These are phyloP conservation scores for Nematocida sp. DNA, from an alignment of 371 early-diverging fungal genomes.

Conservation along the genomic window DNA sequence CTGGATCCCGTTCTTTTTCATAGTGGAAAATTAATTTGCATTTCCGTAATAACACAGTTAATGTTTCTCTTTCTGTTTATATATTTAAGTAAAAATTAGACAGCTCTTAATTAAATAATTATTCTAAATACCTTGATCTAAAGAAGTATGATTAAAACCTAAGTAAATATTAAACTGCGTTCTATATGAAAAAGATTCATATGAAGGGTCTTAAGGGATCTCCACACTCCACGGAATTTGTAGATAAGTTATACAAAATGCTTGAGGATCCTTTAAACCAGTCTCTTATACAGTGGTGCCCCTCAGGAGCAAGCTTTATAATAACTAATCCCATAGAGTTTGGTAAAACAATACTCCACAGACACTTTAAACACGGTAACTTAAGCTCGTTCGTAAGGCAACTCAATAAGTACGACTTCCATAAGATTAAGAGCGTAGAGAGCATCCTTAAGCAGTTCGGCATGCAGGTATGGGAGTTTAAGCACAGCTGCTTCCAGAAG, in stretches of 20 bases:
- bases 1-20: no score
- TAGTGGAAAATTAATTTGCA: no score
- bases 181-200: conserved; percentile 16
- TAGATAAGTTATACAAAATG: conserved; percentile 65
- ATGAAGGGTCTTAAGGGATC: conserved; percentile 48
- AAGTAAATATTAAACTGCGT: conserved; percentile 30
- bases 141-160: conserved; percentile 43
- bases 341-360: conserved; percentile 72
- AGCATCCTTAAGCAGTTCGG: conserved; percentile 51
- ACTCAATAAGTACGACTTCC: conserved; percentile 88
- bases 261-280: conserved; percentile 57
- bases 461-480: conserved; percentile 61
- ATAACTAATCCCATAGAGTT: conserved; percentile 75
- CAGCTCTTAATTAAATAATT: neutral
- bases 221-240: conserved; percentile 55
- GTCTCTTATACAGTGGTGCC: conserved; percentile 70
- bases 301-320: conserved; percentile 74
- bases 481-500: conserved; percentile 61
- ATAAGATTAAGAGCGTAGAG: conserved; percentile 70
- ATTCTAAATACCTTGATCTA: neutral
- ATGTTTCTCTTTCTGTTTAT: no score
- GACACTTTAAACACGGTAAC: conserved; percentile 82
- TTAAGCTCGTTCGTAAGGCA: conserved; percentile 85
- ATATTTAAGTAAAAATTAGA: neutral
- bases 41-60: no score